Percentiles rank a stretch among this genome's conserved stretches.
These are phyloP conservation scores for Sphagnum magellanicum DNA, from an alignment of 228 moss, liverwort and hornwort species.

Conservation along the genomic window DNA sequence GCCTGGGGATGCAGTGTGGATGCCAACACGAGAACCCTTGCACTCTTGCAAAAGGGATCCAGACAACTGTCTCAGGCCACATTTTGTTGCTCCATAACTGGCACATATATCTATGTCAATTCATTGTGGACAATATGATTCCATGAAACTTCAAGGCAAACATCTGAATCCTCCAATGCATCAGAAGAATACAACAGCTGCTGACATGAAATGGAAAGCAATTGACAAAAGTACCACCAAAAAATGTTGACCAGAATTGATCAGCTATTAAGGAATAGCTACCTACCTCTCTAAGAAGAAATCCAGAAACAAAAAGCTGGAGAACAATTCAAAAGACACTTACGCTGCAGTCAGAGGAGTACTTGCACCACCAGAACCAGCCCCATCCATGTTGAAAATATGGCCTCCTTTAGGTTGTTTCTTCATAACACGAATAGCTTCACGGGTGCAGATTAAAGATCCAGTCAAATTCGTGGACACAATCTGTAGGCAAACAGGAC, in stretches of 20 bases:
- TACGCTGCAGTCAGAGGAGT: slow-evolving; percentile 88
- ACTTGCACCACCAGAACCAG: slow-evolving; percentile 92
- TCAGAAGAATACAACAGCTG: no score
- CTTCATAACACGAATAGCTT: slow-evolving; percentile 90
- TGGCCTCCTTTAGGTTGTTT: slow-evolving; percentile 79
- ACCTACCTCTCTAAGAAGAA: no score
- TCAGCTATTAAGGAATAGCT: no score
- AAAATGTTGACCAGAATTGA: no score
- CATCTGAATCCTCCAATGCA: no score
- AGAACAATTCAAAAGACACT: slow-evolving; percentile 9
- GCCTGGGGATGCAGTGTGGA: slow-evolving; percentile 92
- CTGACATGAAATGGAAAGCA: no score
- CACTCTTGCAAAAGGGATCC: slow-evolving; percentile 78
- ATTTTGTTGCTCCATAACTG: slow-evolving; percentile 93
- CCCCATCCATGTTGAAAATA: slow-evolving; percentile 95
- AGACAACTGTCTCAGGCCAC: slow-evolving; percentile 76
- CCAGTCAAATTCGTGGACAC: slow-evolving; percentile 84
- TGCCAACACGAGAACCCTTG: slow-evolving; percentile 75
- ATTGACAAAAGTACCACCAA: no score
- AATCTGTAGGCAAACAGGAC: slow-evolving; percentile 37
- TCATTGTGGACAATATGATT: no score
- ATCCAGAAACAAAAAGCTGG: no score
- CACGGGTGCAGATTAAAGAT: slow-evolving; percentile 85
- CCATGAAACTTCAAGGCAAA: no score
- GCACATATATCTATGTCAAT: not conserved